Conservation (phyloP, 305 asterid species). For the Salvia sclarea region DNA sequence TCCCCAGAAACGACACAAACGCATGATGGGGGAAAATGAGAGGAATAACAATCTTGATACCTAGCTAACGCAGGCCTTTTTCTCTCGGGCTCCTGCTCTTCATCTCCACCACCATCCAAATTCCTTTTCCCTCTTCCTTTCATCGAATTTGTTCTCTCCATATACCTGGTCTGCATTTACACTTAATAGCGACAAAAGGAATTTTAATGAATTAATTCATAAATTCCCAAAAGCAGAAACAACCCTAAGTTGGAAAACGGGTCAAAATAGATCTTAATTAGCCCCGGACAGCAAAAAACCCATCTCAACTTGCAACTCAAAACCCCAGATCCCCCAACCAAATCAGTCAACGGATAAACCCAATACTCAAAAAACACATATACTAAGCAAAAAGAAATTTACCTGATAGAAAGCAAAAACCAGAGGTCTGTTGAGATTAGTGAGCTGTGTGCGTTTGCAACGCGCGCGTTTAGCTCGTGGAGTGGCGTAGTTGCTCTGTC, state of each 20-base stretch:
- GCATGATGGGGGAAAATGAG: background rate
- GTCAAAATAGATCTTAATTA: conserved; percentile 27
- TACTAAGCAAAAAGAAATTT: background rate
- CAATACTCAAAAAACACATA: background rate
- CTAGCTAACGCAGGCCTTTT: conserved; percentile 92
- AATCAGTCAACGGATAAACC: conserved; percentile 22
- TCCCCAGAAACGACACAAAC: conserved; percentile 9
- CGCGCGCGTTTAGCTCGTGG: background rate
- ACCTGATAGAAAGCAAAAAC: conserved; percentile 18
- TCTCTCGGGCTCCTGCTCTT: conserved; percentile 66
- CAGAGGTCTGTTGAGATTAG: background rate
- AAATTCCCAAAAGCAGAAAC: conserved; percentile 11
- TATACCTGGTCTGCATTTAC: conserved; percentile 85
- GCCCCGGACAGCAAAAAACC: conserved; percentile 20
- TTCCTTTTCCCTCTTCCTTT: conserved; percentile 75
- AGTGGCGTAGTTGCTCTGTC: background rate
- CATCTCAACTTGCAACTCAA: conserved; percentile 10
- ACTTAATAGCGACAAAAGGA: conserved; percentile 32
- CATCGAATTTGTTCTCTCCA: conserved; percentile 80
- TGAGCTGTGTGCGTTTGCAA: conserved; percentile 9
- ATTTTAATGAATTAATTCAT: background rate
- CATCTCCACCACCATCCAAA: conserved; percentile 68
- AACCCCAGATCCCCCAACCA: conserved; percentile 39
- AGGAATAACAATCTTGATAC: conserved; percentile 39
- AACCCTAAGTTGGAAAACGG: background rate